phyloP scores from a whole-genome alignment of 78 protist genomes.

The Cyanophora paradoxa region DNA sequence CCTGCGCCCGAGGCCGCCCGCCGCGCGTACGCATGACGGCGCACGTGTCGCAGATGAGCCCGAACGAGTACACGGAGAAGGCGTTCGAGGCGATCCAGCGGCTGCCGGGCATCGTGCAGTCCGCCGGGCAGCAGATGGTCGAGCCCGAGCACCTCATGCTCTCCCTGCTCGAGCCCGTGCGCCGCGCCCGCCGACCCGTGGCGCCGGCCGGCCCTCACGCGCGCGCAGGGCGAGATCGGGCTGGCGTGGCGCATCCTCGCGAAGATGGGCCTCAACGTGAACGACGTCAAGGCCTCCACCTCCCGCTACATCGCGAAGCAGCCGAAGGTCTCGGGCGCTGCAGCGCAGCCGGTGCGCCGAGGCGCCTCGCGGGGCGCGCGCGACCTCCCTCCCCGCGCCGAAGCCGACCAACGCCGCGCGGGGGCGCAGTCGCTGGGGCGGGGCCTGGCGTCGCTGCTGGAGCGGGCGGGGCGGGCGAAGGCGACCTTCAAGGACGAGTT shows the following conservation, averaged over 20 bases:
- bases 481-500: background rate
- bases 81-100: background rate
- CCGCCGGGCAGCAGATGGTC: background rate
- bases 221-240: background rate
- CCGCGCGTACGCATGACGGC: no score
- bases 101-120: background rate
- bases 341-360: background rate
- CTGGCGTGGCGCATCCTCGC: background rate
- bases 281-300: background rate
- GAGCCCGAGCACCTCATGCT: slow-evolving; percentile 12
- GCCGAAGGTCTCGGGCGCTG: background rate
- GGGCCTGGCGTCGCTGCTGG: background rate
- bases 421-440: background rate
- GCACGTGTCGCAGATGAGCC: no score
- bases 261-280: background rate
- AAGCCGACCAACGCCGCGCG: background rate
- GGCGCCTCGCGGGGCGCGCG: background rate
- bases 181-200: background rate
- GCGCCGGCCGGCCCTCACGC: background rate
- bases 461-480: background rate
- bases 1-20: no score
- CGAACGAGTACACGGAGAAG: slow-evolving; percentile 18
- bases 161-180: background rate
- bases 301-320: background rate
- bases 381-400: background rate